These are phyloP conservation scores for Euphrasia confusa DNA, from an alignment of 257 asterid species.

Conservation along the genomic window DNA sequence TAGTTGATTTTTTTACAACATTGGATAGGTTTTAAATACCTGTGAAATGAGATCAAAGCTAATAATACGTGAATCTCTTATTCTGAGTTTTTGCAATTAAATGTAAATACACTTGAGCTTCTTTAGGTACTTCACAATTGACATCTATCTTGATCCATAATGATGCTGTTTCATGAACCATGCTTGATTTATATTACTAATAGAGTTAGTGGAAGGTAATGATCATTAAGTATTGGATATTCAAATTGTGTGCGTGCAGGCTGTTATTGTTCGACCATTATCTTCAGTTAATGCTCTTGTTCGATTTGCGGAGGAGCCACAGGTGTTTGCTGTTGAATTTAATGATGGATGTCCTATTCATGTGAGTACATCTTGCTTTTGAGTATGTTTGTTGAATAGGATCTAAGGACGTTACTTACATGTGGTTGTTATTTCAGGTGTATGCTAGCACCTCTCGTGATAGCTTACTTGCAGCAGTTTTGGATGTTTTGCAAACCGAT, in stretches of 20 bases:
- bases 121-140: background rate
- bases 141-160: slow-evolving; percentile 11
- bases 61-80: slow-evolving; percentile 18
- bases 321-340: slow-evolving; percentile 96
- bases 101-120: slow-evolving; percentile 17
- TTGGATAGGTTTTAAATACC: slow-evolving; percentile 3
- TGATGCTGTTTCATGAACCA: slow-evolving; percentile 18
- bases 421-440: slow-evolving; percentile 56
- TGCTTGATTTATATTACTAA: slow-evolving; percentile 20
- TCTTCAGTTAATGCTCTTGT: slow-evolving; percentile 94
- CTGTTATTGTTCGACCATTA: slow-evolving; percentile 86
- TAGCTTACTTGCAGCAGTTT: slow-evolving; percentile 92
- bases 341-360: slow-evolving; percentile 97
- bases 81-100: slow-evolving; percentile 7
- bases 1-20: background rate
- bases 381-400: slow-evolving; percentile 4
- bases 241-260: slow-evolving; percentile 53
- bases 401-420: slow-evolving; percentile 17
- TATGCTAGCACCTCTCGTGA: slow-evolving; percentile 99
- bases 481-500: slow-evolving; percentile 89
- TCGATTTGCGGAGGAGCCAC: slow-evolving; percentile 99
- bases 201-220: slow-evolving; percentile 20
- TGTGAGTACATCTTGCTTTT: slow-evolving; percentile 45
- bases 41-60: slow-evolving; percentile 7
- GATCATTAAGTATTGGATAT: slow-evolving; percentile 21